Conservation (phyloP, 495 filamentous ascomycete species). For the Hypoxylon intermedium region DNA sequence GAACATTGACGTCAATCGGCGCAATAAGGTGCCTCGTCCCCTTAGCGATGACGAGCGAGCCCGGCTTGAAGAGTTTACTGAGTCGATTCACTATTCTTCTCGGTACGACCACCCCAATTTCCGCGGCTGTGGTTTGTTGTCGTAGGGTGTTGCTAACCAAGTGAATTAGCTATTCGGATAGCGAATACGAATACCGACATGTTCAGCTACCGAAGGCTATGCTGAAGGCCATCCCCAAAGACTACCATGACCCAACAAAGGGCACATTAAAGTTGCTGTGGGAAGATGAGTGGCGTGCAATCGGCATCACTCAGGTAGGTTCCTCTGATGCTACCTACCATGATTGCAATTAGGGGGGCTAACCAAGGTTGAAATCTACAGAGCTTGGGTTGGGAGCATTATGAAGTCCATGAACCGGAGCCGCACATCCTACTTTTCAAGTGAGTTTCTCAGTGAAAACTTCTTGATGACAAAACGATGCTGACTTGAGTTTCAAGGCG, state of each 20-base stretch:
- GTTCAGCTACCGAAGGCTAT: constrained; percentile 97
- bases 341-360: constrained; percentile 15
- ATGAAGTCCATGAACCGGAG: constrained; percentile 98
- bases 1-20: constrained; percentile 80
- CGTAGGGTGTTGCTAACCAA: constrained; percentile 20
- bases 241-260: constrained; percentile 89
- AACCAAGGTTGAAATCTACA: constrained; percentile 46
- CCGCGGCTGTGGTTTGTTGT: background rate
- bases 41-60: constrained; percentile 81
- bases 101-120: constrained; percentile 62
- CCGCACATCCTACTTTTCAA: constrained; percentile 98
- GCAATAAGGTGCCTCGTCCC: constrained; percentile 83
- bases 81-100: constrained; percentile 92
- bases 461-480: background rate
- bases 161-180: constrained; percentile 76
- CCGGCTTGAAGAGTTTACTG: constrained; percentile 86
- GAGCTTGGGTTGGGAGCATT: constrained; percentile 99
- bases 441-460: constrained; percentile 60
- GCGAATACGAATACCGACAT: constrained; percentile 90
- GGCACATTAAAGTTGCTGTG: constrained; percentile 95
- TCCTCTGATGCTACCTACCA: background rate
- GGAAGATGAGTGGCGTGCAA: constrained; percentile 96
- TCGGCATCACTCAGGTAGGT: constrained; percentile 92
- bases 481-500: constrained; percentile 60
- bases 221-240: constrained; percentile 94